phyloP scores from a whole-genome alignment of 2,329 filamentous ascomycete species.

The Corniculantispora saksenae region DNA sequence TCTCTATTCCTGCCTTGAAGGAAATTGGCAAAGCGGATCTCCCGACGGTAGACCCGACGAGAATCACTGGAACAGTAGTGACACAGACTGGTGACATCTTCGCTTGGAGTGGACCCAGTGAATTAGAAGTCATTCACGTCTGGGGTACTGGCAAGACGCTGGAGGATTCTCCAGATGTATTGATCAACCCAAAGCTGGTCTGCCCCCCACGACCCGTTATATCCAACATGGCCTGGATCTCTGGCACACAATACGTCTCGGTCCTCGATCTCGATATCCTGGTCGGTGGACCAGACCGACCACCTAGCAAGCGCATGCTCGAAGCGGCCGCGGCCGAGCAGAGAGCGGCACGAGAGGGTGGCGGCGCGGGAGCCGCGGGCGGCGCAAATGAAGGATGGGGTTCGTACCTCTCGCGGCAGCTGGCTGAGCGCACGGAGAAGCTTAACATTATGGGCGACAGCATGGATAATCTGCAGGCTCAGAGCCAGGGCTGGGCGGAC shows the following conservation, averaged over 20 bases:
- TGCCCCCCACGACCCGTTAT: slow-evolving; percentile 87
- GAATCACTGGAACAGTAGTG: slow-evolving; percentile 70
- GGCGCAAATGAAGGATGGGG: slow-evolving; percentile 63
- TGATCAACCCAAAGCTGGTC: slow-evolving; percentile 75
- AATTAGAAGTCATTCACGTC: slow-evolving; percentile 78
- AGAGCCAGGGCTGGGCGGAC: slow-evolving; percentile 80
- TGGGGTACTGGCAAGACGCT: slow-evolving; percentile 75
- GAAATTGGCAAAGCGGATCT: slow-evolving; percentile 74
- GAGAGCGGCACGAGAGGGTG: slow-evolving; percentile 50
- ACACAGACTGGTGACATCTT: slow-evolving; percentile 79
- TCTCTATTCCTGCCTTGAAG: slow-evolving; percentile 82
- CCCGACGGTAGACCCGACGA: slow-evolving; percentile 70
- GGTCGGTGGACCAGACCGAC: slow-evolving; percentile 85
- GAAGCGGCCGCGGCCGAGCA: slow-evolving; percentile 77
- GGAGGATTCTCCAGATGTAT: slow-evolving; percentile 65
- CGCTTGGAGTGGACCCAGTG: slow-evolving; percentile 85
- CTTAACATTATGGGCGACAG: slow-evolving; percentile 79
- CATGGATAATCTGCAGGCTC: slow-evolving; percentile 80
- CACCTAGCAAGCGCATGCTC: slow-evolving; percentile 84
- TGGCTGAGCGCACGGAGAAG: slow-evolving; percentile 89
- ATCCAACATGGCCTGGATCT: slow-evolving; percentile 93
- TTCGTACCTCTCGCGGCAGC: slow-evolving; percentile 80
- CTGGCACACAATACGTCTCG: slow-evolving; percentile 88
- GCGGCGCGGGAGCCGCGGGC: slow-evolving; percentile 30
- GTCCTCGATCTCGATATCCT: slow-evolving; percentile 85